Base-by-base conservation (phyloP, 306 rosid genomes). In the Fagus crenata region DNA sequence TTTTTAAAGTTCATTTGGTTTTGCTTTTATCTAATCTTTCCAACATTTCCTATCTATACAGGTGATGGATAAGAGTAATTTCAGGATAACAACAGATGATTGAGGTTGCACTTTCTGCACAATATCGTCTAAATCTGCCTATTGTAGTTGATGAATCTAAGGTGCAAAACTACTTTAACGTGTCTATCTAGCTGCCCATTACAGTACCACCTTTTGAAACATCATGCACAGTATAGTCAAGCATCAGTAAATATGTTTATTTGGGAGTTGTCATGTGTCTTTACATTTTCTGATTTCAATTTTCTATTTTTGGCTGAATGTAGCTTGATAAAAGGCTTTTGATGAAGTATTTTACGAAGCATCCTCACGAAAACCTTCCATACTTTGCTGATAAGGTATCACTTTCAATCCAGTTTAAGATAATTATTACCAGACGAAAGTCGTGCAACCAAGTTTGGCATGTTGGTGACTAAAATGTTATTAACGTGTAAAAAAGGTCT, bases 11-110 rank as follows among this genome's bases (percentile, higher is more conserved):
- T 14, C 51, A 46, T 14, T 46, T 46, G 51, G 51, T 14, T 46
- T 46, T 12, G 51, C 14, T 46, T 9, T 46, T 14, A 46, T 46
- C 13, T 46, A 46, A 46, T 7, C 51, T 46, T 46, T 46, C 14
- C 51, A 46, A 46, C 51, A 46, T 46, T 46, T 46, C 51, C 51
- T 46, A 46, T 39, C 40, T 71, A 36, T 75, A 74, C 84, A 89
- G 97, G 92, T 95, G 75, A 89, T 95, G 99, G 93, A 91, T 67
- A 92, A 91, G 82, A 92, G 99, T 86, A 91, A 95, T 87, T 95
- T 95, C 85, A 92, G 91, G 86, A 71, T 95, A 80, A 87, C 89
- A 72, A 87, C 85, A 71, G 89, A 86, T 5, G 96, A 90, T 91
- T 75, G 97, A 95, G 63, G 82, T 95, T 81, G 97, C 99, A 55